Evolutionary conservation across 2,329 filamentous ascomycete genomes (phyloP).

Genomic region (Colletotrichum tropicale): DNA sequence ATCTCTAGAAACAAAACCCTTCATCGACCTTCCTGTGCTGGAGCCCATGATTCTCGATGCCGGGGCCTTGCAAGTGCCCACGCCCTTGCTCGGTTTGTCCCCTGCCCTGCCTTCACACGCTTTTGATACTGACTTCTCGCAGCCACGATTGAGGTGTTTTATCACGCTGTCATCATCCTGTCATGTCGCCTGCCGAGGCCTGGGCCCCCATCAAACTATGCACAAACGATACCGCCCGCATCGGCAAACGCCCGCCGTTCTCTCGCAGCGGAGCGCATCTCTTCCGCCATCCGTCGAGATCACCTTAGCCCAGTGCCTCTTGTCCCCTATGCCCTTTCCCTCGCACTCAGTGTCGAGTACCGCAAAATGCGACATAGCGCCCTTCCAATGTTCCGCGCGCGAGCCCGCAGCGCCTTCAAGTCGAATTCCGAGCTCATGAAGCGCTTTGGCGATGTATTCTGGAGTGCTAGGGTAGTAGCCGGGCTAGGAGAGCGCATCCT

Average conservation of each 20-base stretch:
- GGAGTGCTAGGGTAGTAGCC: slow-evolving; percentile 59
- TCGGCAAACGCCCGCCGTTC: slow-evolving; percentile 62
- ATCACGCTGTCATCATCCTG: slow-evolving; percentile 67
- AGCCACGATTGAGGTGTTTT: slow-evolving; percentile 68
- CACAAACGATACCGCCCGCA: slow-evolving; percentile 45
- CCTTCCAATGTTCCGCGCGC: slow-evolving; percentile 60
- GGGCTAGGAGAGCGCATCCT: slow-evolving; percentile 60
- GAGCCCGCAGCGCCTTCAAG: slow-evolving; percentile 60
- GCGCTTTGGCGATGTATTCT: slow-evolving; percentile 61
- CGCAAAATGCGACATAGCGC: slow-evolving; percentile 67
- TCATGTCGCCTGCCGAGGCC: slow-evolving; percentile 60
- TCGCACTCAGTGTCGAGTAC: slow-evolving; percentile 66
- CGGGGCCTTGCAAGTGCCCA: slow-evolving; percentile 53
- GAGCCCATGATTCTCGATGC: slow-evolving; percentile 63
- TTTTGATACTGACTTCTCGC: slow-evolving; percentile 23
- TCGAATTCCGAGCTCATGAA: slow-evolving; percentile 58
- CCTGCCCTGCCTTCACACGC: not conserved
- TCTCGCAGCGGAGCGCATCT: slow-evolving; percentile 61
- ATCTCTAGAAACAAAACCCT: slow-evolving; percentile 40
- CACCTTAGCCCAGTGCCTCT: slow-evolving; percentile 60
- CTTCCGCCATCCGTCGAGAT: slow-evolving; percentile 57
- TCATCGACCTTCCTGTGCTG: slow-evolving; percentile 60
- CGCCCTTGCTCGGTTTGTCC: slow-evolving; percentile 52
- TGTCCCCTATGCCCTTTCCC: slow-evolving; percentile 65
- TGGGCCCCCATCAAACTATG: slow-evolving; percentile 41